These are phyloP conservation scores for Petunia secreta DNA, from an alignment of 257 asterid genomes.

Conservation along the genomic window DNA sequence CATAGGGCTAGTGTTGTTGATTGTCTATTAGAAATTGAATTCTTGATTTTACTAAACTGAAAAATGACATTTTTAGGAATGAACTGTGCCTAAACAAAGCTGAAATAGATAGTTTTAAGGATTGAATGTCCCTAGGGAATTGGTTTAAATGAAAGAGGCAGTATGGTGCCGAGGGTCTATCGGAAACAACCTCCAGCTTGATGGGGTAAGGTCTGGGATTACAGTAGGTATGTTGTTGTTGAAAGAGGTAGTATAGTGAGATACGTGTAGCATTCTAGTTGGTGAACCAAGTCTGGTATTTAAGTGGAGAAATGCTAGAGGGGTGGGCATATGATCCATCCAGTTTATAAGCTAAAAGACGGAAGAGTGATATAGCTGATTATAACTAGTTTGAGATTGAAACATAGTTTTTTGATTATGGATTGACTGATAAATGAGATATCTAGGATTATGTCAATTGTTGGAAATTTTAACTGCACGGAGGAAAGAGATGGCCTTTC, in stretches of 20 bases:
- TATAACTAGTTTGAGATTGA: not conserved
- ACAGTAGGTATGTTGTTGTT: too few species aligned
- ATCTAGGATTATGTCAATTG: not conserved
- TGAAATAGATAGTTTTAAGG: not conserved
- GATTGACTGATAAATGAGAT: not conserved
- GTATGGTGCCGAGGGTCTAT: not conserved
- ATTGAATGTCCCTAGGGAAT: slow-evolving; percentile 1
- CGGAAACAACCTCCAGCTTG: too few species aligned
- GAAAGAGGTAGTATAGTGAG: not conserved
- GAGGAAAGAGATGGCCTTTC: not conserved
- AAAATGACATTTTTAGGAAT: not conserved
- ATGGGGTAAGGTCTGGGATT: too few species aligned
- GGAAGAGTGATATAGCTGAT: not conserved
- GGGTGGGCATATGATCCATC: not conserved
- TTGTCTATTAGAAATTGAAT: not conserved
- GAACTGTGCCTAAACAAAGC: not conserved
- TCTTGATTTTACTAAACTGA: slow-evolving; percentile 2
- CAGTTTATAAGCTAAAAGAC: not conserved
- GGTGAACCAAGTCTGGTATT: not conserved
- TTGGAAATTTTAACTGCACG: not conserved
- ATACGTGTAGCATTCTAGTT: not conserved
- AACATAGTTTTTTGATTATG: not conserved
- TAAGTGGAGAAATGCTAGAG: not conserved
- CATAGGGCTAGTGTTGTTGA: not conserved
- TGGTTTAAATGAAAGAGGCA: not conserved